Evolutionary conservation across 345 rosid genomes (phyloP).

Genomic region (Microcos paniculata): DNA sequence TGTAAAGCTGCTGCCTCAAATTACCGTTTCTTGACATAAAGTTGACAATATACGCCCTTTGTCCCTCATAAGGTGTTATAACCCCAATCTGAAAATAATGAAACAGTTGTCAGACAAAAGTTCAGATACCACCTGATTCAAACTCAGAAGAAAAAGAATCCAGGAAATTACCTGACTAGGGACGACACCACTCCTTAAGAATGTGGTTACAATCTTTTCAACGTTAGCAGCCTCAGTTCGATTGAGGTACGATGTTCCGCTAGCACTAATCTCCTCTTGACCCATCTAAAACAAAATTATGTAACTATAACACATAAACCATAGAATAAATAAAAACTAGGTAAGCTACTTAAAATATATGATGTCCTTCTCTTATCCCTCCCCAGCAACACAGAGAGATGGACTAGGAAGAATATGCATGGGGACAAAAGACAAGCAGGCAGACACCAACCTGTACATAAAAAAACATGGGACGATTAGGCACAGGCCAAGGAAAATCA

Average conservation of each 20-base stretch:
- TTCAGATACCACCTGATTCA: neutral
- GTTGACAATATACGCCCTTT: constrained; percentile 95
- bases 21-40: constrained; percentile 99
- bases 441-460: constrained; percentile 75
- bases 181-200: constrained; percentile 95
- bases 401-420: neutral
- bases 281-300: constrained; percentile 69
- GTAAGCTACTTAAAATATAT: neutral
- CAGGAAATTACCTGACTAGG: constrained; percentile 74
- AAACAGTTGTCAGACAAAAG: neutral
- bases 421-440: neutral
- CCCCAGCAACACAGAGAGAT: neutral
- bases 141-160: constrained; percentile 1
- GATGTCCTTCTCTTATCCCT: neutral
- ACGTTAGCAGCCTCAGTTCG: constrained; percentile 99
- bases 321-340: constrained; percentile 3
- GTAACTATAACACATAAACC: constrained; percentile 18
- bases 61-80: constrained; percentile 98
- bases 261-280: constrained; percentile 99
- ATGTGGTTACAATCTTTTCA: constrained; percentile 97
- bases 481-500: constrained; percentile 99
- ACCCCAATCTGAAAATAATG: constrained; percentile 76
- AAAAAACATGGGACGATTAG: constrained; percentile 97
- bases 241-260: constrained; percentile 96
- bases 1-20: constrained; percentile 96